Base-by-base conservation (phyloP, 805 yeast species). In the Lachancea sp. region DNA sequence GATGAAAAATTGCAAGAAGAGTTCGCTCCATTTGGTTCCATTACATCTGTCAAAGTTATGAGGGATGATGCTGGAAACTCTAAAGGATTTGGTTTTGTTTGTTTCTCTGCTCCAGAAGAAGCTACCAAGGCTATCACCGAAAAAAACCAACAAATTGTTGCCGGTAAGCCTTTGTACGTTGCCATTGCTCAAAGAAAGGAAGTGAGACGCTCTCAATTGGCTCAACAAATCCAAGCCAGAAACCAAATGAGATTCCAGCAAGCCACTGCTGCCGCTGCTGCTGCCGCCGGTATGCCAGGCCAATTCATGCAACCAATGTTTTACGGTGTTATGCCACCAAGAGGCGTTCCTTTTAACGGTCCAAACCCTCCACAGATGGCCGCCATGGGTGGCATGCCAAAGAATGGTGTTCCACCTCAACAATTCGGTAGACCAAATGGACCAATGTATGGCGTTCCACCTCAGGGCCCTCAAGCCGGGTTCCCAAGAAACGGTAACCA, bases 101-200 rank as follows among this genome's bases (percentile, higher is more conserved):
- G 98, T 72, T 92, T 82, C 83, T 80, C 96, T 42, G 69, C 92
- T 50, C 96, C 97, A 62, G 98, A 92, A 69, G 98, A 92, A 78
- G 98, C 98, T 55, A 85, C 96, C 60, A 88, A 87, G 73, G 98
- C 98, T 52, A 87, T 90, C 66, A 77, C 90, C 56, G 98, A 90
- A 75, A 89, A 90, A 96, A 88, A 90, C 79, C 96, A 88, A 72
- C 84, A 88, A 66, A 83, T 90, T 82, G 78, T 92, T 56, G 81
- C 79, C 56, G 87, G 89, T 65, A 92, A 92, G 78, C 98, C 97
- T 60, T 76, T 92, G 64, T 92, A 90, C 67, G 98, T 92, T 70
- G 96, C 97, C 47, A 80, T 92, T 63, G 98, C 98, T 56, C 98
- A 92, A 78, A 85, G 96, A 70, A 90, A 87, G 74, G 98, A 90